phyloP scores from a whole-genome alignment of 192 early-diverging fungal genomes.

The Linderina pennispora region DNA sequence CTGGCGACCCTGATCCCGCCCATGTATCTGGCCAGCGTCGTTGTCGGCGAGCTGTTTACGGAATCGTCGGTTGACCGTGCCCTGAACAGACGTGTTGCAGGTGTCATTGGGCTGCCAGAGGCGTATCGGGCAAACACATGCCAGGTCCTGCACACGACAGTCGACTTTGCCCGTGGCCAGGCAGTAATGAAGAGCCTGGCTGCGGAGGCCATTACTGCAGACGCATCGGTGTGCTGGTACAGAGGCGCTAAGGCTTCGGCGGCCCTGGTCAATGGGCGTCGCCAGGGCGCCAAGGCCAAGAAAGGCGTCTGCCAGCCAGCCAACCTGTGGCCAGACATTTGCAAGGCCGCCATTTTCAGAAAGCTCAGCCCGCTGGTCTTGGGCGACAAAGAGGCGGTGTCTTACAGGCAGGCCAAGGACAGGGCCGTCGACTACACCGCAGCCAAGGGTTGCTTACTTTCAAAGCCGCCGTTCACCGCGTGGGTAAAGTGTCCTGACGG shows the following conservation, averaged over 20 bases:
- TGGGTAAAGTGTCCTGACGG: conserved; percentile 21
- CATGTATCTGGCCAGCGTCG: conserved; percentile 59
- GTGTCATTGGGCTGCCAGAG: not conserved
- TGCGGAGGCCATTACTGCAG: conserved; percentile 18
- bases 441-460: conserved; percentile 10
- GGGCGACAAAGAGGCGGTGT: too few species aligned
- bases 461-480: conserved; percentile 5
- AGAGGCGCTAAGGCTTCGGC: conserved; percentile 17
- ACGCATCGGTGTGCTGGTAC: conserved; percentile 40
- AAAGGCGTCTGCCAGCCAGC: conserved; percentile 13
- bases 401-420: conserved; percentile 27
- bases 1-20: conserved; percentile 59
- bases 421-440: conserved; percentile 18
- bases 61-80: conserved; percentile 56
- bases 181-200: conserved; percentile 1
- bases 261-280: conserved; percentile 48
- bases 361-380: too few species aligned
- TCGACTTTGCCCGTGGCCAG: conserved; percentile 29
- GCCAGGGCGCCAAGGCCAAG: conserved; percentile 44
- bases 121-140: conserved; percentile 11
- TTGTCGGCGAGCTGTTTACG: conserved; percentile 67
- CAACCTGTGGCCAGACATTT: conserved; percentile 23
- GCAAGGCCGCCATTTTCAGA: conserved; percentile 27
- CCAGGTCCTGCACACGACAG: conserved; percentile 6
- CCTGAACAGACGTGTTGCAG: conserved; percentile 46